A percentile compares a stretch with the other conserved stretches of the same genome.
phyloP scores from a whole-genome alignment of 2,329 filamentous ascomycete genomes.

The Tothia fuscella region DNA sequence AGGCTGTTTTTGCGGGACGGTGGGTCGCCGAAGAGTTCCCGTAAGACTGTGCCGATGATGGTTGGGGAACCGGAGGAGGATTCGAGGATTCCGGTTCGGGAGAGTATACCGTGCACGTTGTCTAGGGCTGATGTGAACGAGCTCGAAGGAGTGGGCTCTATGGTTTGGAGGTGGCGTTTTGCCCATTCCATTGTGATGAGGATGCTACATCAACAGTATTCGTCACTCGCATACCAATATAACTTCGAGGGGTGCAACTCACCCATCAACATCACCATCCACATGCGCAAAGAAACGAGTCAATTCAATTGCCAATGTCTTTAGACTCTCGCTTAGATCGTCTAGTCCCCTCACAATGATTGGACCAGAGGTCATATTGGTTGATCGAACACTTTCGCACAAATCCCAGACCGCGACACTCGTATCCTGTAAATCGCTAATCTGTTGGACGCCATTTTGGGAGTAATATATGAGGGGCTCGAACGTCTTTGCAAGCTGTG shows the following conservation, averaged over 20 bases:
- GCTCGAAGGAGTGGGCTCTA: conserved; percentile 27
- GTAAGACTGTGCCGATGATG: conserved; percentile 54
- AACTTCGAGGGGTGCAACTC: conserved; percentile 19
- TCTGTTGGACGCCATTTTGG: conserved; percentile 75
- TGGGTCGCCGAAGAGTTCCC: conserved; percentile 66
- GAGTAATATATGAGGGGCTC: conserved; percentile 93
- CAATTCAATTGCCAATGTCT: conserved; percentile 71
- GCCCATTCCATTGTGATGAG: conserved; percentile 96
- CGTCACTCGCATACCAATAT: conserved; percentile 4
- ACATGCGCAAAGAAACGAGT: conserved; percentile 90
- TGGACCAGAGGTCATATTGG: conserved; percentile 81
- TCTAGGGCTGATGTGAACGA: conserved; percentile 64
- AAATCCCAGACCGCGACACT: conserved; percentile 92
- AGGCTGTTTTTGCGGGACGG: conserved; percentile 67
- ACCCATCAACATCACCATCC: conserved; percentile 82
- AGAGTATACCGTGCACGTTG: conserved; percentile 70
- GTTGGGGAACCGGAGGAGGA: conserved; percentile 45
- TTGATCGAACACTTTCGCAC: conserved; percentile 75
- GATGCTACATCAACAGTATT: conserved; percentile 43
- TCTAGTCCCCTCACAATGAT: conserved; percentile 80
- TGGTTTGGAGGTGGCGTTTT: conserved; percentile 62
- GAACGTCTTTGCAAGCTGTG: conserved; percentile 78
- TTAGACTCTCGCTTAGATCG: conserved; percentile 73
- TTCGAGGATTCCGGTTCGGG: conserved; percentile 38
- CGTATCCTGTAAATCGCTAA: conserved; percentile 79